These are phyloP conservation scores for Imleria badia DNA, from an alignment of 768 basidiomycete species.

Conservation along the genomic window DNA sequence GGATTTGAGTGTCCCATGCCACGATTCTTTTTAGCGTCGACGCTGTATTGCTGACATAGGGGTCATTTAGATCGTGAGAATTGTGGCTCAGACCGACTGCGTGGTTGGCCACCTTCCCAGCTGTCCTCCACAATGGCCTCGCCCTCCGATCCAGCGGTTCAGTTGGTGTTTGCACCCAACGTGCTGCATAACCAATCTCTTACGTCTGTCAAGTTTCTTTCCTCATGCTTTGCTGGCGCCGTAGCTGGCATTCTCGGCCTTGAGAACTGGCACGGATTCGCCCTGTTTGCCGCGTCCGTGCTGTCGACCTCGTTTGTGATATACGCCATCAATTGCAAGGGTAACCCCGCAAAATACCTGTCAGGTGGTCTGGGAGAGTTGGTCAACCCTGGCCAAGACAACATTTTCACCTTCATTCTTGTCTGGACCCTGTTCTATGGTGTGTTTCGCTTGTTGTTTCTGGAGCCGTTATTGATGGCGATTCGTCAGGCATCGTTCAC, in stretches of 20 bases:
- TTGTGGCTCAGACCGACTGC: neutral
- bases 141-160: slow-evolving; percentile 48
- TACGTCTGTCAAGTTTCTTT: slow-evolving; percentile 72
- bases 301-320: slow-evolving; percentile 66
- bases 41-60: neutral
- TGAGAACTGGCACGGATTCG: slow-evolving; percentile 81
- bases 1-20: neutral
- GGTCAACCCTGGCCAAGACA: slow-evolving; percentile 86
- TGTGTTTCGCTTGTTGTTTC: slow-evolving; percentile 37
- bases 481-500: slow-evolving; percentile 44
- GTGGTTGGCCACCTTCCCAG: neutral
- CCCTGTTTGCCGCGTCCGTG: slow-evolving; percentile 68
- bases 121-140: slow-evolving; percentile 41
- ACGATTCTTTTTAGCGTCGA: too few relatives aligned
- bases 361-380: slow-evolving; percentile 65
- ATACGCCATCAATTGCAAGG: slow-evolving; percentile 68
- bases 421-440: slow-evolving; percentile 95
- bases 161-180: slow-evolving; percentile 67
- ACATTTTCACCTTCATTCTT: slow-evolving; percentile 85
- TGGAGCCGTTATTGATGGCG: neutral
- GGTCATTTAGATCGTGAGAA: slow-evolving; percentile 19
- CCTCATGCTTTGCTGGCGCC: slow-evolving; percentile 83
- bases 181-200: slow-evolving; percentile 61
- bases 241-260: slow-evolving; percentile 88
- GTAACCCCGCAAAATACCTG: slow-evolving; percentile 60